These are phyloP conservation scores for Chloranthus sessilifolius DNA, from an alignment of 164 flowering plant species.

Conservation along the genomic window DNA sequence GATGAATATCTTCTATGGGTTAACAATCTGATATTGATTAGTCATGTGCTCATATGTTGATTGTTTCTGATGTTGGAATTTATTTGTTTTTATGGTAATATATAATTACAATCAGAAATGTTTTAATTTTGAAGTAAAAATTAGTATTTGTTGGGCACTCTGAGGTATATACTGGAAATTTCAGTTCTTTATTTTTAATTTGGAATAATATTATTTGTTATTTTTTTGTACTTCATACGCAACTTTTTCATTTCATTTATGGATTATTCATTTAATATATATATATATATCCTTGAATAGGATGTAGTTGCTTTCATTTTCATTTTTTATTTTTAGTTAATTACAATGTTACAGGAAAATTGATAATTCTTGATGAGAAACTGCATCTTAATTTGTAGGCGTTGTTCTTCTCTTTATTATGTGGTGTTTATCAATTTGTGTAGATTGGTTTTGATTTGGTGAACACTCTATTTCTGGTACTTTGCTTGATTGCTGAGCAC, in stretches of 20 bases:
- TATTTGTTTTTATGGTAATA: too few species aligned
- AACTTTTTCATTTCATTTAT: background rate
- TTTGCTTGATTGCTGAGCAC: too few species aligned
- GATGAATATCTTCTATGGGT: slow-evolving; percentile 3
- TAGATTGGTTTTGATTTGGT: slow-evolving; percentile 1
- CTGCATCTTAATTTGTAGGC: too few species aligned
- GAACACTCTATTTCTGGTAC: too few species aligned
- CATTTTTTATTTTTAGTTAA: background rate
- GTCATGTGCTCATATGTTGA: background rate
- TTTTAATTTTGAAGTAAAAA: too few species aligned
- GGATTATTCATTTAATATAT: background rate
- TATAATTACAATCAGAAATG: too few species aligned
- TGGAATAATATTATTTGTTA: background rate
- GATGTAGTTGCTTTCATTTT: background rate
- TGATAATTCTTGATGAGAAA: too few species aligned
- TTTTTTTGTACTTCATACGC: background rate
- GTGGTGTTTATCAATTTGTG: background rate
- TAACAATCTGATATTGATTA: slow-evolving; percentile 3
- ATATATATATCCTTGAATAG: background rate
- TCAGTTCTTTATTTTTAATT: too few species aligned
- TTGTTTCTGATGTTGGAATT: too few species aligned
- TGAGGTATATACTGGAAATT: too few species aligned
- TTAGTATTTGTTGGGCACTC: too few species aligned
- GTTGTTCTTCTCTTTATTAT: background rate
- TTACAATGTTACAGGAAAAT: too few species aligned